These are phyloP conservation scores for Phytophthora melonis DNA, from an alignment of 352 stramenopile species.

Conservation along the genomic window DNA sequence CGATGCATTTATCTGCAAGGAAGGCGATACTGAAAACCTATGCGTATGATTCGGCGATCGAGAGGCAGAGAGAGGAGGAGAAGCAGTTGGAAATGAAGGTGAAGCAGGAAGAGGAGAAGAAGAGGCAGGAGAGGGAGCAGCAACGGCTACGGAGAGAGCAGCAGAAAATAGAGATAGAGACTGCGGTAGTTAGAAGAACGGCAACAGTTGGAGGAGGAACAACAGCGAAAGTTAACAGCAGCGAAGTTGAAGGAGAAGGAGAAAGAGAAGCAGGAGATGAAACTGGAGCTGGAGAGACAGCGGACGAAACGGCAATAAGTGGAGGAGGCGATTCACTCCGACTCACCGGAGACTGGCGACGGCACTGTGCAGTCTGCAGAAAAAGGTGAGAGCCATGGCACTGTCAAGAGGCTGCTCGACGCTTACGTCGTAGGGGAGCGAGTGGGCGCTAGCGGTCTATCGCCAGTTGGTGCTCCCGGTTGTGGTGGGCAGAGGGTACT, in stretches of 20 bases:
- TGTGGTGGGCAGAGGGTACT: neutral
- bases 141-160: constrained; percentile 14
- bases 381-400: neutral
- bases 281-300: neutral
- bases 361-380: neutral
- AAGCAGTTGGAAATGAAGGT: too few relatives aligned
- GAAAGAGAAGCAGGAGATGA: neutral
- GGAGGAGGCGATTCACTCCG: neutral
- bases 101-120: constrained; percentile 5
- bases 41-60: too few relatives aligned
- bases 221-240: neutral
- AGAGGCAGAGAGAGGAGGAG: too few relatives aligned
- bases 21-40: too few relatives aligned
- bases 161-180: neutral
- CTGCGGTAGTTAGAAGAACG: neutral
- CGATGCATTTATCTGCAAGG: too few relatives aligned
- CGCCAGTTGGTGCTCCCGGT: constrained; percentile 42
- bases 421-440: constrained; percentile 28
- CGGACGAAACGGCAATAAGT: neutral
- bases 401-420: constrained; percentile 18
- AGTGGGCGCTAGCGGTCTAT: constrained; percentile 22
- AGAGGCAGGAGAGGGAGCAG: constrained; percentile 10
- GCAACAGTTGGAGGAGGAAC: neutral
- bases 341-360: neutral
- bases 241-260: neutral